These are phyloP conservation scores for Tuber microsphaerosporum DNA, from an alignment of 495 filamentous ascomycete genomes.

Conservation along the genomic window DNA sequence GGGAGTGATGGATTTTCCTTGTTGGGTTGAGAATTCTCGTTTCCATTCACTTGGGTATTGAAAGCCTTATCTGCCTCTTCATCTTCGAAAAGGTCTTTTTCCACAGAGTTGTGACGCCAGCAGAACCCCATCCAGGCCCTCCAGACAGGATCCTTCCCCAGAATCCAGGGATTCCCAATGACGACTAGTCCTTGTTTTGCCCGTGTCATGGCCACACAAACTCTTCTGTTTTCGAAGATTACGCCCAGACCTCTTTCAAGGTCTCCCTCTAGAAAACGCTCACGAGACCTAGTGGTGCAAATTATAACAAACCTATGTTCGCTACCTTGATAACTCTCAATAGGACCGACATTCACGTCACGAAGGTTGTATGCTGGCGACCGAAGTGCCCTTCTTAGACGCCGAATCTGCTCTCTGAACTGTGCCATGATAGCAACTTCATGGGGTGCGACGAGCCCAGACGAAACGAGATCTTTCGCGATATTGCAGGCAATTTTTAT, in stretches of 20 bases:
- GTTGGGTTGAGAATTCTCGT: not conserved
- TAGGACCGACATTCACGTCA: constrained; percentile 51
- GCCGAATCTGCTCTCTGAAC: constrained; percentile 50
- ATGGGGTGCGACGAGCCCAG: constrained; percentile 41
- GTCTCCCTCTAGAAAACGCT: constrained; percentile 49
- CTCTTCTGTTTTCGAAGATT: constrained; percentile 47
- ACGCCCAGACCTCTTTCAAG: constrained; percentile 47
- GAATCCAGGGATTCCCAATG: constrained; percentile 48
- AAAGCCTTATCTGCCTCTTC: constrained; percentile 7
- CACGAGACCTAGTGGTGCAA: constrained; percentile 50
- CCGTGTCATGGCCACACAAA: constrained; percentile 54
- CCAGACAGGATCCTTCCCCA: constrained; percentile 47
- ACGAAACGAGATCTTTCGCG: constrained; percentile 43
- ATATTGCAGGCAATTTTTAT: constrained; percentile 47
- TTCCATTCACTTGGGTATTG: constrained; percentile 8
- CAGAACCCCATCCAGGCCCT: constrained; percentile 46
- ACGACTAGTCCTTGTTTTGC: constrained; percentile 52
- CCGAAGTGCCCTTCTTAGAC: constrained; percentile 45
- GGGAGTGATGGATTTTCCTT: constrained; percentile 8
- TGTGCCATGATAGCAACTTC: constrained; percentile 54
- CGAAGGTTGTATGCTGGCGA: constrained; percentile 39
- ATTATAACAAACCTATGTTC: constrained; percentile 52
- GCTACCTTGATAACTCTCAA: constrained; percentile 54
- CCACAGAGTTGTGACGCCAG: constrained; percentile 38
- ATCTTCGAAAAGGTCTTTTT: constrained; percentile 36